phyloP scores from a whole-genome alignment of 306 rosid genomes.

The Prinsepia uniflora region DNA sequence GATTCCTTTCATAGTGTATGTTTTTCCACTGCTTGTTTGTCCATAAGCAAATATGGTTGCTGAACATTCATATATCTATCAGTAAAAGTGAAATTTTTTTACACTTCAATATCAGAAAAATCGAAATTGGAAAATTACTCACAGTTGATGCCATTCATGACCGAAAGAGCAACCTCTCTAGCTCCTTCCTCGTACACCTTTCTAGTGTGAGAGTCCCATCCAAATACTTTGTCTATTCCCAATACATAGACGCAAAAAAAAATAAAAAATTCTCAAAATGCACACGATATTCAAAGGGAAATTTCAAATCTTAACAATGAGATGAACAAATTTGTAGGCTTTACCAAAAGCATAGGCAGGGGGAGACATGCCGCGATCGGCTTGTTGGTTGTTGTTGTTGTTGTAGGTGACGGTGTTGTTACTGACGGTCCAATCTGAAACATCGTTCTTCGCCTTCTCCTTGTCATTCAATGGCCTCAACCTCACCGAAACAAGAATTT shows the following conservation, averaged over 20 bases:
- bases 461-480: constrained; percentile 71
- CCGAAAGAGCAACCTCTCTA: constrained; percentile 81
- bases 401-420: constrained; percentile 42
- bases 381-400: constrained; percentile 17
- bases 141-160: constrained; percentile 82
- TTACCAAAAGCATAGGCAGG: constrained; percentile 60
- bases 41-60: constrained; percentile 91
- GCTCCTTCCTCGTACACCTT: constrained; percentile 75
- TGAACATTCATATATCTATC: constrained; percentile 26
- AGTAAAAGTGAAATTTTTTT: background rate
- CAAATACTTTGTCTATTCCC: constrained; percentile 72
- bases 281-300: background rate
- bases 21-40: constrained; percentile 97
- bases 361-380: constrained; percentile 43
- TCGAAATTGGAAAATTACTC: constrained; percentile 33
- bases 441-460: constrained; percentile 47
- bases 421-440: constrained; percentile 56
- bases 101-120: constrained; percentile 11
- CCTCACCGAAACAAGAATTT: constrained; percentile 64
- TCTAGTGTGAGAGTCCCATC: constrained; percentile 46
- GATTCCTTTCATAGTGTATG: constrained; percentile 85
- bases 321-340: background rate
- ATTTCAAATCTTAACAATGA: background rate
- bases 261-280: background rate
- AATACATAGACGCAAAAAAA: background rate